Evolutionary conservation across 495 filamentous ascomycete genomes (phyloP), one percentile per base, ranked within the genome.

Genomic region (Cetradonia linearis): DNA sequence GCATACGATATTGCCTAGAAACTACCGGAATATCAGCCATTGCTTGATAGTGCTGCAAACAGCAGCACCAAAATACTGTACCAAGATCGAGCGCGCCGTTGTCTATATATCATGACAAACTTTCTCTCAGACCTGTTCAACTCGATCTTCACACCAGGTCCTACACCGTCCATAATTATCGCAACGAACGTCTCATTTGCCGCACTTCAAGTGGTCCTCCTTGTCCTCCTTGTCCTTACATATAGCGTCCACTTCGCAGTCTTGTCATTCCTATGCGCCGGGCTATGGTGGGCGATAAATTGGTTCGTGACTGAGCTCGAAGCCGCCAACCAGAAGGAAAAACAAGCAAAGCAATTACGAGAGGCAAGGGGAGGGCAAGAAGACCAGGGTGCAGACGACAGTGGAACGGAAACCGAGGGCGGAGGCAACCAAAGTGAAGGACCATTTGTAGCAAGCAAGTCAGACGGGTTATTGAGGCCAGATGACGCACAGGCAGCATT

Each of bases 111-210:
- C 71, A 96, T 97, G 91, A 80, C 84, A 20, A 77, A 81, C 65
- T 97, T 98, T 71, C 61, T 95, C 59, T 77, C 81, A 59, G 81
- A 89, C 58, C 85, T 98, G 59, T 94, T 89, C 86, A 79, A 82
- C 66, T 95, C 90, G 67, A 82, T 98, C 78, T 95, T 96, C 76
- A 89, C 86, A 1, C 87, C 91, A 0, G 91, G 91, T 61, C 81
- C 93, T 52, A 98, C 91, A 0, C 87, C 84, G 2, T 87, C 88
- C 28, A 84, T 98, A 42, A 74, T 97, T 23, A 72, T 94, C 69
- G 94, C 94, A 37, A 96, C 93, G 58, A 96, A 98, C 72, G 83
- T 77, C 66, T 83, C 87, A 53, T 98, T 98, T 69, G 89, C 86
- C 36, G 81, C 83, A 20, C 83, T 98, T 28, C 93, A 97, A 66